Conservation (phyloP, 176 grass and related monocot genomes). For the Hordeum marinum region DNA sequence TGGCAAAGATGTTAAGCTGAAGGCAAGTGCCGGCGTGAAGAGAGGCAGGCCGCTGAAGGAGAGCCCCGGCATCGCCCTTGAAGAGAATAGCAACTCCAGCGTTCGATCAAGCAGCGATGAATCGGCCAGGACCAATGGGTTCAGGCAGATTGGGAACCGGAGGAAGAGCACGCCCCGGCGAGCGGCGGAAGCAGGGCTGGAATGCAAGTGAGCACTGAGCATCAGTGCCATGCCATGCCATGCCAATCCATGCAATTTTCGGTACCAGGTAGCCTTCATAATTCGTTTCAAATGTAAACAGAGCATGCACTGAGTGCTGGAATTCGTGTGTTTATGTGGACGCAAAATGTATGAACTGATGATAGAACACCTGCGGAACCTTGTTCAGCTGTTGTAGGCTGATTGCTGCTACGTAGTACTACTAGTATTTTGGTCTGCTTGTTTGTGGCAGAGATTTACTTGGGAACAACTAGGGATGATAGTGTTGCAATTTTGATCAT, state of each 20-base stretch:
- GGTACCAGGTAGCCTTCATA: constrained; percentile 6
- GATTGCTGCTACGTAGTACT: neutral
- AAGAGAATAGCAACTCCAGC: constrained; percentile 34
- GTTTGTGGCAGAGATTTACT: neutral
- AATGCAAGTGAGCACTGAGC: constrained; percentile 48
- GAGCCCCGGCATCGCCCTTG: constrained; percentile 32
- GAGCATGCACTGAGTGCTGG: neutral
- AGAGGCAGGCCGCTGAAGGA: constrained; percentile 52
- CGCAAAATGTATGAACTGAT: constrained; percentile 23
- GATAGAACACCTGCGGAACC: neutral
- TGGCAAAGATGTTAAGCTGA: constrained; percentile 33
- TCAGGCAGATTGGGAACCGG: constrained; percentile 65
- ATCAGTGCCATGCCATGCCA: too few relatives aligned
- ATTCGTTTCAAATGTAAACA: constrained; percentile 26
- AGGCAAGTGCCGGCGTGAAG: constrained; percentile 39
- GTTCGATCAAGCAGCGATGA: constrained; percentile 49
- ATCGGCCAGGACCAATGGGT: constrained; percentile 39
- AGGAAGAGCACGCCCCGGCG: constrained; percentile 68
- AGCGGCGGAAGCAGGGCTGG: constrained; percentile 60
- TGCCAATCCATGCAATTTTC: neutral
- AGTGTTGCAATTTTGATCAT: constrained; percentile 13
- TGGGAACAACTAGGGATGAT: neutral
- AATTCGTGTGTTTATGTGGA: constrained; percentile 15
- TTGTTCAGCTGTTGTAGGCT: neutral
- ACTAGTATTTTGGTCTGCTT: neutral